A percentile compares a stretch with the other conserved stretches of the same genome.
These are phyloP conservation scores for Termitomyces sp. DNA, from an alignment of 768 basidiomycete genomes.

Conservation along the genomic window DNA sequence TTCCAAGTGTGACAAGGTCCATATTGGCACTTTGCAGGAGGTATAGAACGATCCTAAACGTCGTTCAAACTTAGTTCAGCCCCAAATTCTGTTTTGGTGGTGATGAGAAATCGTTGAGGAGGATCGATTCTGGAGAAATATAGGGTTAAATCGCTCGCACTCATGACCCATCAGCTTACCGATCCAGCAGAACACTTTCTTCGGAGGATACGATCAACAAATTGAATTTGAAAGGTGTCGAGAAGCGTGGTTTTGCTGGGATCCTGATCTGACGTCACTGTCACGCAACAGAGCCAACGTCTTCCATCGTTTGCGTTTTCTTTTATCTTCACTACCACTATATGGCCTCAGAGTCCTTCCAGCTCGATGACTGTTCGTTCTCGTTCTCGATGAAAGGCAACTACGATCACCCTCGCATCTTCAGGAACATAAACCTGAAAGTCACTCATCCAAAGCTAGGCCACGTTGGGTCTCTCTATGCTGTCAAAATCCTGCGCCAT, in stretches of 20 bases:
- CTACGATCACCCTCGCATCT: constrained; percentile 5
- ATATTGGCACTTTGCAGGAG: neutral
- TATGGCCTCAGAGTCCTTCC: neutral
- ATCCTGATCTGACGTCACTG: neutral
- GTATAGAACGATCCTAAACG: neutral
- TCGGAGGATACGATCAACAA: neutral
- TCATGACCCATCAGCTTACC: too few relatives aligned
- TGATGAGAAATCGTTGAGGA: neutral
- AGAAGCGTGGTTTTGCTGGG: neutral
- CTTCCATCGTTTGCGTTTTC: neutral
- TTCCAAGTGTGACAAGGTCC: neutral
- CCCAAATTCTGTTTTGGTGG: neutral
- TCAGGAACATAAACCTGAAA: constrained; percentile 5
- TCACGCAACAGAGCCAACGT: neutral
- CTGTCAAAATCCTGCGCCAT: constrained; percentile 8
- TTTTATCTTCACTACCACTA: neutral
- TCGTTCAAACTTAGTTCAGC: too few relatives aligned
- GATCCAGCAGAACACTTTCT: neutral
- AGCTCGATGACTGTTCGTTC: neutral
- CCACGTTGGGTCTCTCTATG: constrained; percentile 5
- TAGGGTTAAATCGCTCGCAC: neutral
- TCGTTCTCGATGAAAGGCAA: neutral
- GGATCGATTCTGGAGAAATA: neutral
- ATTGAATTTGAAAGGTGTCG: neutral
- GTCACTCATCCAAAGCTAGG: constrained; percentile 9